phyloP scores from a whole-genome alignment of 192 early-diverging fungal genomes.

The Backusella morwellensis region DNA sequence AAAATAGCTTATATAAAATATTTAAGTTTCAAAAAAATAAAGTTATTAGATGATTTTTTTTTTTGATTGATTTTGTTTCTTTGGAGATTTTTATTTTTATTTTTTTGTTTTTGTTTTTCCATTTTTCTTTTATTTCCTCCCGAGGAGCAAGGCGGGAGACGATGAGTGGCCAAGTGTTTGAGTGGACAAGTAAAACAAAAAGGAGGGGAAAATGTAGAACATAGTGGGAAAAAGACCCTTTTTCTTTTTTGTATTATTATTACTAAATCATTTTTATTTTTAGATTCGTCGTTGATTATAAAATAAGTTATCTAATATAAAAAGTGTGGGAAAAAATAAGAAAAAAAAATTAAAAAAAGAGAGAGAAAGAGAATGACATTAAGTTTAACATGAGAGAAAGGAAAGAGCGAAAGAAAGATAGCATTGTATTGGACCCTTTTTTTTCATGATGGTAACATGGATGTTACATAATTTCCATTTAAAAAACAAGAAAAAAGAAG shows the following conservation, averaged over 20 bases:
- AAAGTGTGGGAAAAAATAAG: neutral
- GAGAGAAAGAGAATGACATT: neutral
- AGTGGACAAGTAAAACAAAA: neutral
- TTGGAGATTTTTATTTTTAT: neutral
- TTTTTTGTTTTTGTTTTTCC: neutral
- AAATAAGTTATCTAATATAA: neutral
- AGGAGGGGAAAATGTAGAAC: neutral
- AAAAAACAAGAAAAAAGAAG: neutral
- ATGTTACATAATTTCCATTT: neutral
- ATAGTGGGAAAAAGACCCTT: neutral
- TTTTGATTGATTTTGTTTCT: neutral
- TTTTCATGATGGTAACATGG: neutral
- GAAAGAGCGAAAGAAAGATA: neutral
- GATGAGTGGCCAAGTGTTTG: neutral
- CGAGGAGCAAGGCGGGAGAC: neutral
- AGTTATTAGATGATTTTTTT: slow-evolving; percentile 2
- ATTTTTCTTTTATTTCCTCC: slow-evolving; percentile 1
- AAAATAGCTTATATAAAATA: neutral
- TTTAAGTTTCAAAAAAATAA: neutral
- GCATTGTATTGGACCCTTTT: neutral
- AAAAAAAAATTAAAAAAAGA: neutral
- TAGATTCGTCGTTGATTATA: neutral
- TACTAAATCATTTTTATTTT: neutral
- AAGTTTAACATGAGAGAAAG: neutral
- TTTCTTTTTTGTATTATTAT: neutral